Percentiles rank a stretch among this genome's conserved stretches.
Conservation (phyloP, 805 yeast genomes). For the Ogataea zsoltii region DNA sequence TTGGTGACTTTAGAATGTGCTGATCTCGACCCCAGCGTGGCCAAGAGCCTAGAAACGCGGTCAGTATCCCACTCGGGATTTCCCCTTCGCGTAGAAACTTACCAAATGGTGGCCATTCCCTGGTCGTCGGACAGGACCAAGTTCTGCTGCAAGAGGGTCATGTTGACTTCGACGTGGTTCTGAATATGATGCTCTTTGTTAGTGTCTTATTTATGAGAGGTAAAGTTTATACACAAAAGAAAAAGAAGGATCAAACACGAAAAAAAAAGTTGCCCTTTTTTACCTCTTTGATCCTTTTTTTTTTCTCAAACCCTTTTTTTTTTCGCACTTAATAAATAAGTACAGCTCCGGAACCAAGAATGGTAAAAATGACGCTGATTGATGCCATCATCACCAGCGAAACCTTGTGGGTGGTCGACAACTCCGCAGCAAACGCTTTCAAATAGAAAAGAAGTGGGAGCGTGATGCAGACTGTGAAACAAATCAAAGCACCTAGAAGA, state of each 20-base stretch:
- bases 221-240: no score
- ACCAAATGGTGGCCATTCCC: conserved; percentile 34
- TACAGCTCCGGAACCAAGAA: conserved; percentile 63
- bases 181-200: no score
- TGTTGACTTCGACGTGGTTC: neutral
- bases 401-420: conserved; percentile 40
- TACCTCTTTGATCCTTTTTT: conserved; percentile 10
- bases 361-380: conserved; percentile 49
- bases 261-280: neutral
- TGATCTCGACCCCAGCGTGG: conserved; percentile 30
- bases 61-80: neutral
- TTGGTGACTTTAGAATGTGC: conserved; percentile 27
- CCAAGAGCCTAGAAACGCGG: conserved; percentile 28
- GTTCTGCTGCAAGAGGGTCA: conserved; percentile 22
- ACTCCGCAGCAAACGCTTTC: conserved; percentile 47
- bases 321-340: conserved; percentile 14
- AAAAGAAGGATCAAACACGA: neutral
- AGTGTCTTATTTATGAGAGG: no score
- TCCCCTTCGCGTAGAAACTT: conserved; percentile 7
- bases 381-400: conserved; percentile 45
- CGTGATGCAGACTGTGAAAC: conserved; percentile 77
- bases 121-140: conserved; percentile 15
- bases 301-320: conserved; percentile 6
- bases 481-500: conserved; percentile 76
- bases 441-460: conserved; percentile 76